Evolutionary conservation across 371 early-diverging fungal species (phyloP).

Genomic region (Apophysomyces elegans): DNA sequence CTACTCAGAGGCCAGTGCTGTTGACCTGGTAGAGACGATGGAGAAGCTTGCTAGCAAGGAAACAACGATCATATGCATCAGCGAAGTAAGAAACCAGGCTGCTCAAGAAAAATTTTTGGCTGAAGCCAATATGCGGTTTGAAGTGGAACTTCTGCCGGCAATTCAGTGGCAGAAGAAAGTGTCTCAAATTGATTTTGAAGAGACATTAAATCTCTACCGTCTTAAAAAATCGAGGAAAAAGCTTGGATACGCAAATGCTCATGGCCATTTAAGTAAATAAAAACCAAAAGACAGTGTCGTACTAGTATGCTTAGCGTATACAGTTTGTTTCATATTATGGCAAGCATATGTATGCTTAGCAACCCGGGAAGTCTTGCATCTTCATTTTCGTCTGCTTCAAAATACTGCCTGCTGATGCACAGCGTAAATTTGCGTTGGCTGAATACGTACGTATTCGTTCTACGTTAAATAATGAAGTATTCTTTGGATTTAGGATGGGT

Average conservation of each 20-base stretch:
- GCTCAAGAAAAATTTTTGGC: conserved; percentile 53
- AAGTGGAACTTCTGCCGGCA: conserved; percentile 46
- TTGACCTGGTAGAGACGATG: conserved; percentile 55
- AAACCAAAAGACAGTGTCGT: conserved; percentile 1
- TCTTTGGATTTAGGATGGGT: too few species aligned
- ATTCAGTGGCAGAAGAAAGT: conserved; percentile 49
- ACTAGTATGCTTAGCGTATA: too few species aligned
- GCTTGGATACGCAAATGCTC: conserved; percentile 18
- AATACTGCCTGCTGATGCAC: too few species aligned
- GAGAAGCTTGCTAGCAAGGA: conserved; percentile 34
- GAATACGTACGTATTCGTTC: too few species aligned
- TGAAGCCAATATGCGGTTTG: conserved; percentile 41
- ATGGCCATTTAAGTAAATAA: too few species aligned
- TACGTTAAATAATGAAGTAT: too few species aligned
- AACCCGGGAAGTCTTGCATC: too few species aligned
- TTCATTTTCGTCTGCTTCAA: too few species aligned
- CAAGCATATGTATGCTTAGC: too few species aligned
- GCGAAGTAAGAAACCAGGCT: conserved; percentile 57
- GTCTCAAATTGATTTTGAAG: conserved; percentile 44
- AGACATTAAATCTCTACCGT: conserved; percentile 49
- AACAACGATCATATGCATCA: conserved; percentile 53
- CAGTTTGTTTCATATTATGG: too few species aligned
- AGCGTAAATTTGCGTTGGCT: too few species aligned
- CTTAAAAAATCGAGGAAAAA: conserved; percentile 30
- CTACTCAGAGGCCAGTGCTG: conserved; percentile 58